A percentile compares a stretch with the other conserved stretches of the same genome.
Conservation (phyloP, 2,329 filamentous ascomycete species). For the Colletotrichum filicis region DNA sequence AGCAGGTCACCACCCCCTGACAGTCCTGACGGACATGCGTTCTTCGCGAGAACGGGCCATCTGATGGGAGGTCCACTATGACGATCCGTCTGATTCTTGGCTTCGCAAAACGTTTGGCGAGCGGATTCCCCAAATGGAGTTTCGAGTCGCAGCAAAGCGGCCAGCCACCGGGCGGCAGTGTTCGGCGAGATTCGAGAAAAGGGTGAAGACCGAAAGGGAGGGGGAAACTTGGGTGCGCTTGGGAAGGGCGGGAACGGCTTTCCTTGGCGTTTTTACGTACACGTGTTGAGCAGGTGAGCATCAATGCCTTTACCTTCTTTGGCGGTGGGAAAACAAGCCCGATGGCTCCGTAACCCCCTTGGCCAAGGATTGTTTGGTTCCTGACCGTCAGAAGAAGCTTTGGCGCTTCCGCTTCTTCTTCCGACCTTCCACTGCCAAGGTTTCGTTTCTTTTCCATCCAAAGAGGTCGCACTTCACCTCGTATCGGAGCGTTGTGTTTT, state of each 20-base stretch:
- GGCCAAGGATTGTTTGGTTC: slow-evolving; percentile 5
- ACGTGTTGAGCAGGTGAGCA: slow-evolving; percentile 4
- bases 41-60: slow-evolving; percentile 3
- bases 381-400: background rate
- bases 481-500: background rate
- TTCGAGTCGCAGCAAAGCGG: background rate
- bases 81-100: slow-evolving; percentile 23
- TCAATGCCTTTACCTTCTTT: slow-evolving; percentile 1
- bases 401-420: slow-evolving; percentile 12
- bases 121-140: slow-evolving; percentile 6
- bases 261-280: slow-evolving; percentile 26
- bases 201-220: background rate
- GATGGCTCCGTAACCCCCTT: background rate
- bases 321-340: slow-evolving; percentile 6
- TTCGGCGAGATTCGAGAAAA: background rate
- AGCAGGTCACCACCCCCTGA: background rate
- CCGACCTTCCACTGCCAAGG: background rate
- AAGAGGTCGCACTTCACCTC: background rate
- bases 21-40: background rate
- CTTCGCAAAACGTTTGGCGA: slow-evolving; percentile 13
- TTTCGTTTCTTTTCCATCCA: background rate
- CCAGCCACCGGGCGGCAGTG: background rate
- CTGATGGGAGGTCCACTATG: slow-evolving; percentile 12
- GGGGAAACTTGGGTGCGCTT: background rate
- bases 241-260: background rate